Base-by-base conservation (phyloP, 2,329 filamentous ascomycete genomes). In the Aureobasidium musti region DNA sequence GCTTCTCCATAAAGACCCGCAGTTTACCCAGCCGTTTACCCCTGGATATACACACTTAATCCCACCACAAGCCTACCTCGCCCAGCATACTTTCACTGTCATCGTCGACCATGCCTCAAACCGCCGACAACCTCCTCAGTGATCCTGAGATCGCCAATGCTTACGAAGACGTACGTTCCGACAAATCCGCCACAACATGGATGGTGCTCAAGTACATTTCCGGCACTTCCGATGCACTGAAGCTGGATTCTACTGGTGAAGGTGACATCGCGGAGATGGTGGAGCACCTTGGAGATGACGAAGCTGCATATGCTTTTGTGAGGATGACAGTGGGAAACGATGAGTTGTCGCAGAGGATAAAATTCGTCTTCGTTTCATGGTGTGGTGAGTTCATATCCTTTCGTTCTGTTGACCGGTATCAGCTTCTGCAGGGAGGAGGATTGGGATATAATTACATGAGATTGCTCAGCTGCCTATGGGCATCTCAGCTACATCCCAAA, bases 341-440 rank as follows among this genome's bases (percentile, higher is more conserved):
- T 45, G 61, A 64, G n/a, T 35, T 64, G 23, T 37, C 26, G 26
- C 49, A 54, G 17, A 35, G 61, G 17, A 37, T 64, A 26, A 64
- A 64, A n/a, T 64, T 64, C 47, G 49, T 64, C 37, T 64, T 64
- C 37, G 49, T 64, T n/a, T 53, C 47, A 35, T 64, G 61, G 61
- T 64, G 61, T 45, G 61, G 61, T 64, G 28, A 54, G 61, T 52
- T n/a, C 35, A 1, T 13, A 33, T 23, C 5, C 21, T 30, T 52
- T 7, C 41, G 14, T 33, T 30, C 26, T n/a, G 19, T 23, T 43
- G 8, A 10, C 6, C 3, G 14, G 6, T 13, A 37, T 37, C 7
- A n/a, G 21, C 21, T 26, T 30, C 5, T 5, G 10, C 2, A 50
- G 33, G 33, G 28, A 52, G 49, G 26, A n/a, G 17, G 49, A 17